phyloP scores from a whole-genome alignment of 306 rosid genomes.

The Datisca glomerata region DNA sequence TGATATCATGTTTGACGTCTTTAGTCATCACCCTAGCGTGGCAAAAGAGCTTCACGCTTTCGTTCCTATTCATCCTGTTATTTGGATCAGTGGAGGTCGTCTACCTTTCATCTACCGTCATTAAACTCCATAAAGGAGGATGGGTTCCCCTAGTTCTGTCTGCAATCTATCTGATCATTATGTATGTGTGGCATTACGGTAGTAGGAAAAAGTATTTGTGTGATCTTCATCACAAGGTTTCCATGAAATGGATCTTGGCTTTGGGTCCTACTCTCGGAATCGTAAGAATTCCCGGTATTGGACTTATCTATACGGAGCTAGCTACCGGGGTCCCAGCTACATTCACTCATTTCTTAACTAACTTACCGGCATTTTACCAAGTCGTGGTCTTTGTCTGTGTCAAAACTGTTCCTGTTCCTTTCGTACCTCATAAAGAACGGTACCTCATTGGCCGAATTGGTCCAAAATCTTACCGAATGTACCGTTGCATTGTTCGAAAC shows the following conservation, averaged over 20 bases:
- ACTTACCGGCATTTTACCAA: conserved; percentile 87
- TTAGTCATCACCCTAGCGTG: conserved; percentile 75
- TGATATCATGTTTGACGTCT: conserved; percentile 55
- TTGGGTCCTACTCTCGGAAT: conserved; percentile 90
- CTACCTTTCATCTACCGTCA: conserved; percentile 55
- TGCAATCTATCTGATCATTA: conserved; percentile 39
- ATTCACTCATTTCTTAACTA: conserved; percentile 82
- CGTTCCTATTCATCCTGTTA: conserved; percentile 40
- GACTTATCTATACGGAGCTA: conserved; percentile 85
- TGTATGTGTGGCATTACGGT: conserved; percentile 91
- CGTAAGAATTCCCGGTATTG: conserved; percentile 87
- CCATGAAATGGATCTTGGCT: conserved; percentile 63
- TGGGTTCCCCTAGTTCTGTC: conserved; percentile 71
- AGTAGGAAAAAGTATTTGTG: conserved; percentile 55
- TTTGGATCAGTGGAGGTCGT: conserved; percentile 55
- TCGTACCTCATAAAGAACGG: conserved; percentile 69
- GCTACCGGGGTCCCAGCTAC: conserved; percentile 74
- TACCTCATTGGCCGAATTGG: conserved; percentile 80
- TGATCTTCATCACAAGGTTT: conserved; percentile 83
- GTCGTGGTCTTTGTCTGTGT: conserved; percentile 79
- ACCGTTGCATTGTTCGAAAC: conserved; percentile 80
- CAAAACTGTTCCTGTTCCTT: conserved; percentile 72
- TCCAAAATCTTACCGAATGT: conserved; percentile 68
- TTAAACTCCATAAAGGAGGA: conserved; percentile 65
- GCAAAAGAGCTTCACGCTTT: conserved; percentile 38